Percentiles rank a stretch among this genome's conserved stretches.
Conservation (phyloP, 1,284 basidiomycete species). For the Tilletia setariae region DNA sequence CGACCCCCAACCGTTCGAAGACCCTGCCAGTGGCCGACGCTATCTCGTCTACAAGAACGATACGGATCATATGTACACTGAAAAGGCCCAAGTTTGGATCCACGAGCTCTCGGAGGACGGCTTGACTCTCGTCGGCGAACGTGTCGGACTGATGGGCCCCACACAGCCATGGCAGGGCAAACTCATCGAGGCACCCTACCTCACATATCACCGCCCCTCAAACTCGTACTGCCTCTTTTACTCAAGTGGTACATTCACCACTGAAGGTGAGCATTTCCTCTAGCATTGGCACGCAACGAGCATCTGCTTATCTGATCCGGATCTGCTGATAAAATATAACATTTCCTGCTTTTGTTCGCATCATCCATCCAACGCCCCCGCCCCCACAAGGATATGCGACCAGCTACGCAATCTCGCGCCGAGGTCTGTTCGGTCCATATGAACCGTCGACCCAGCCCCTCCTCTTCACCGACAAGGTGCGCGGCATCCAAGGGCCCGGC, state of each 20-base stretch:
- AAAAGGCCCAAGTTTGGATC: conserved; percentile 38
- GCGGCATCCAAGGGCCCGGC: conserved; percentile 36
- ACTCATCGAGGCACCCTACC: conserved; percentile 41
- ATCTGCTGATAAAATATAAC: no score
- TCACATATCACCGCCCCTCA: conserved; percentile 29
- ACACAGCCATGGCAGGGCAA: conserved; percentile 29
- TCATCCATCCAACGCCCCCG: no score
- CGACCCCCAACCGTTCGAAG: conserved; percentile 42
- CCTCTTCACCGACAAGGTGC: conserved; percentile 30
- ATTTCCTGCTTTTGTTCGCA: no score
- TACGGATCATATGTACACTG: conserved; percentile 33
- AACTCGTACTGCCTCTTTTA: conserved; percentile 43
- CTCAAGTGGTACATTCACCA: conserved; percentile 37
- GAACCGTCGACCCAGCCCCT: conserved; percentile 25
- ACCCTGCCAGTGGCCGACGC: conserved; percentile 30
- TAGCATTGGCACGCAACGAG: no score
- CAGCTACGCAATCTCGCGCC: conserved; percentile 33
- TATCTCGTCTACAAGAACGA: conserved; percentile 39
- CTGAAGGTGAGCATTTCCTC: conserved; percentile 22
- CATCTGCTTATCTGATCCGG: no score
- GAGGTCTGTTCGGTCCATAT: conserved; percentile 37
- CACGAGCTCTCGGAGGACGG: conserved; percentile 39
- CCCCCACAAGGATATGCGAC: conserved; percentile 31
- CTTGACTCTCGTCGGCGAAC: conserved; percentile 31
- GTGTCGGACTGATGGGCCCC: conserved; percentile 32